phyloP scores from a whole-genome alignment of 2,329 filamentous ascomycete species.

The Colletotrichum nymphaeae region DNA sequence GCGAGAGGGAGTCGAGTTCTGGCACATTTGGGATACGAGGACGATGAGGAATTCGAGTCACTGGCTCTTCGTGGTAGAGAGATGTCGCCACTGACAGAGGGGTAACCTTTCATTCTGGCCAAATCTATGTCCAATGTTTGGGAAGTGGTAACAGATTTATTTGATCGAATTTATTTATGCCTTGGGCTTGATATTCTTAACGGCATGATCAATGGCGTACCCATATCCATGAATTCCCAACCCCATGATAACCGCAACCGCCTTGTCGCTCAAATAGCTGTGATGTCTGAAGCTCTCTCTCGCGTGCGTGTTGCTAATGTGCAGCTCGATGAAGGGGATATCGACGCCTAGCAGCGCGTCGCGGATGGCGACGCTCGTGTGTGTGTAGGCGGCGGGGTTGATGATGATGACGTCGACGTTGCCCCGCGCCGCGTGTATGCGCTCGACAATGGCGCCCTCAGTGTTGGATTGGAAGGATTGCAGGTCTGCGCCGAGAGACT shows the following conservation, averaged over 20 bases:
- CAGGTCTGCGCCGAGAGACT: constrained; percentile 59
- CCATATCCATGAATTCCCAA: constrained; percentile 73
- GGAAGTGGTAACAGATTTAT: neutral
- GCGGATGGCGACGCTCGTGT: constrained; percentile 81
- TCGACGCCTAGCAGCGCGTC: constrained; percentile 77
- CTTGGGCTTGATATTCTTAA: constrained; percentile 55
- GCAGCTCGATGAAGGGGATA: constrained; percentile 83
- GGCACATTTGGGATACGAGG: too few relatives aligned
- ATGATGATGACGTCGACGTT: constrained; percentile 76
- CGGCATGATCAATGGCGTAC: constrained; percentile 67
- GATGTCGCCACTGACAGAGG: too few relatives aligned
- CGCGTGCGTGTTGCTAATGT: constrained; percentile 80
- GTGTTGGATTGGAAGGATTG: constrained; percentile 76
- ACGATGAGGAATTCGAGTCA: too few relatives aligned
- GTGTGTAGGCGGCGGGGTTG: constrained; percentile 81
- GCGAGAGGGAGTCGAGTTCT: too few relatives aligned
- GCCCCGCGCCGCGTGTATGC: constrained; percentile 74
- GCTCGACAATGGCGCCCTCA: constrained; percentile 79
- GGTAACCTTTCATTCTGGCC: too few relatives aligned
- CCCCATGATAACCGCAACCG: constrained; percentile 78
- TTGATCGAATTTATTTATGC: neutral
- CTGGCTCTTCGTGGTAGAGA: too few relatives aligned
- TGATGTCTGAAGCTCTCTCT: constrained; percentile 72
- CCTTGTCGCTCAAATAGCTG: constrained; percentile 82
- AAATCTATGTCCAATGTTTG: too few relatives aligned